Conservation (phyloP, 352 stramenopile species). For the Globisporangium carolinianum region DNA sequence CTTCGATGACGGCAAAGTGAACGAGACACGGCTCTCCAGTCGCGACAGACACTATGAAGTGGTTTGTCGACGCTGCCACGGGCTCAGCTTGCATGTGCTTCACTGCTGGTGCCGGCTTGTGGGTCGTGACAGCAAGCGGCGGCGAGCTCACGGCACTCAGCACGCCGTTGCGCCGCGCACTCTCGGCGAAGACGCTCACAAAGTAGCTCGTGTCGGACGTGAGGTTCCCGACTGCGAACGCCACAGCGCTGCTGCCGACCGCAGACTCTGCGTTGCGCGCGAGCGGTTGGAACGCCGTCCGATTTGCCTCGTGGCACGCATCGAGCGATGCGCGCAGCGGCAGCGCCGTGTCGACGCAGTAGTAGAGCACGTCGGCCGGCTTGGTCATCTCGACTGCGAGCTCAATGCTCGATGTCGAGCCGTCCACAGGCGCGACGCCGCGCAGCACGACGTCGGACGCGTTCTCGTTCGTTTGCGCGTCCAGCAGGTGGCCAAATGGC, state of each 20-base stretch:
- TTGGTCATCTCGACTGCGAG: slow-evolving; percentile 52
- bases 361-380: slow-evolving; percentile 42
- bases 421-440: slow-evolving; percentile 20
- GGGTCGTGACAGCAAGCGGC: slow-evolving; percentile 23
- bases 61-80: slow-evolving; percentile 26
- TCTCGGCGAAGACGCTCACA: slow-evolving; percentile 52
- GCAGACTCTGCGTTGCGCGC: too few relatives aligned
- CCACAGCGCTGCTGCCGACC: slow-evolving; percentile 15
- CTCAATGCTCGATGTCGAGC: slow-evolving; percentile 32
- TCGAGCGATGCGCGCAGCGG: background rate
- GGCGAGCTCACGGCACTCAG: slow-evolving; percentile 22
- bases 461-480: slow-evolving; percentile 57
- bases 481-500: slow-evolving; percentile 32
- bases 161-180: slow-evolving; percentile 42
- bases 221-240: slow-evolving; percentile 45
- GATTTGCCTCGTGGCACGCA: slow-evolving; percentile 21
- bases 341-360: slow-evolving; percentile 20
- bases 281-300: slow-evolving; percentile 17
- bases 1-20: slow-evolving; percentile 34
- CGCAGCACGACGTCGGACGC: slow-evolving; percentile 43
- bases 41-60: slow-evolving; percentile 16
- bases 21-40: slow-evolving; percentile 28
- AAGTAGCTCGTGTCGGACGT: slow-evolving; percentile 37
- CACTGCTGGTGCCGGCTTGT: slow-evolving; percentile 33
- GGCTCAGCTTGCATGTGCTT: slow-evolving; percentile 13